A percentile compares a stretch with the other conserved stretches of the same genome.
These are phyloP conservation scores for Aspergillus sp. DNA, from an alignment of 2,329 filamentous ascomycete species.

Conservation along the genomic window DNA sequence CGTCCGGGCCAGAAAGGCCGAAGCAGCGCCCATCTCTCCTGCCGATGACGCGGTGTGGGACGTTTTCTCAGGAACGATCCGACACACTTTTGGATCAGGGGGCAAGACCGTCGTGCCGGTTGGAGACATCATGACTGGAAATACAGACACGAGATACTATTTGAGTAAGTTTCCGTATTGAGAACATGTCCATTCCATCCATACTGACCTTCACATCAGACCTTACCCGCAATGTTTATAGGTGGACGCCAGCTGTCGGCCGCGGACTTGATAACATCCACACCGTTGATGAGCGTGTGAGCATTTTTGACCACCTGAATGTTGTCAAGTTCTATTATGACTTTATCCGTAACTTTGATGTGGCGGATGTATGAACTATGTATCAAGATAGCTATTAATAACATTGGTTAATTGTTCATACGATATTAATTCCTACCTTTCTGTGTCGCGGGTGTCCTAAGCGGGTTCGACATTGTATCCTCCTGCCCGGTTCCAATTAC, in stretches of 20 bases:
- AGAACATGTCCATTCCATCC: no score
- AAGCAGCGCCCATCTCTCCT: background rate
- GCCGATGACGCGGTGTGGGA: background rate
- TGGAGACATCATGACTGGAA: conserved; percentile 1
- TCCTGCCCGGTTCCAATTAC: no score
- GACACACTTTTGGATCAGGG: background rate
- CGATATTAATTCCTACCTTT: no score
- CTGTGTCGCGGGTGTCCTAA: no score
- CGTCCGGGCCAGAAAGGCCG: background rate
- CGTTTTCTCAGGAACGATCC: background rate
- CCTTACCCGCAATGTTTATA: conserved; percentile 1
- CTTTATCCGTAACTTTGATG: conserved; percentile 1
- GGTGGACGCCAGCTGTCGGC: conserved; percentile 1
- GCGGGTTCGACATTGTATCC: no score
- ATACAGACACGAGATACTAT: background rate
- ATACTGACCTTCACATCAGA: background rate
- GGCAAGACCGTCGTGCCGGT: background rate
- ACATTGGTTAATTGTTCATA: no score
- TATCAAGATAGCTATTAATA: background rate
- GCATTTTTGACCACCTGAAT: background rate
- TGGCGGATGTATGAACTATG: background rate
- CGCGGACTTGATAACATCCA: background rate
- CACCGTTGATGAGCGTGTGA: conserved; percentile 1
- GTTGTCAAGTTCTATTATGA: conserved; percentile 1
- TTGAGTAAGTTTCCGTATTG: background rate